phyloP scores from a whole-genome alignment of 2,329 filamentous ascomycete genomes.

The Pseudocercospora eumusae region DNA sequence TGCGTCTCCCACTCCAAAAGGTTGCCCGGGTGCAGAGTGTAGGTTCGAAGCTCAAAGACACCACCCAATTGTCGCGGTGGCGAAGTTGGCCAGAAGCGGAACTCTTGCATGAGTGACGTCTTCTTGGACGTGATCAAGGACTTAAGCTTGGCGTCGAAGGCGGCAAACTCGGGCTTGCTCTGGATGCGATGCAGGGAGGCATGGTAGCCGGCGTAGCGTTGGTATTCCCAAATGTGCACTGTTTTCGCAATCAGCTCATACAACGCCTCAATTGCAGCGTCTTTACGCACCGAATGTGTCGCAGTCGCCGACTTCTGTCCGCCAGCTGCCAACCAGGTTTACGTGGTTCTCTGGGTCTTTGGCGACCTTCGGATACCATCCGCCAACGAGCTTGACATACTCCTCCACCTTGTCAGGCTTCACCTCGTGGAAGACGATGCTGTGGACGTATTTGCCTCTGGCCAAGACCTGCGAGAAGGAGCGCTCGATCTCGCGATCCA shows the following conservation, averaged over 20 bases:
- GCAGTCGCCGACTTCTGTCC: conserved; percentile 94
- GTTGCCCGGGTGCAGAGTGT: conserved; percentile 93
- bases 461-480: conserved; percentile 95
- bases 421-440: conserved; percentile 94
- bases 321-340: conserved; percentile 95
- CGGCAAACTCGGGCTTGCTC: conserved; percentile 76
- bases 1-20: conserved; percentile 98
- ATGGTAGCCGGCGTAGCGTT: conserved; percentile 95
- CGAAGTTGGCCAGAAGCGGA: conserved; percentile 98
- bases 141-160: conserved; percentile 82
- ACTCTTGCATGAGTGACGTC: conserved; percentile 96
- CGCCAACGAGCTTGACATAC: conserved; percentile 84
- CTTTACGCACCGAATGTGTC: conserved; percentile 80
- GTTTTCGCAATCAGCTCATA: conserved; percentile 9
- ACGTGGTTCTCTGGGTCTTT: conserved; percentile 85
- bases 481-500: conserved; percentile 93
- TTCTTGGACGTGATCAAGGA: conserved; percentile 80
- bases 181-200: conserved; percentile 84
- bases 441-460: conserved; percentile 96
- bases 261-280: neutral
- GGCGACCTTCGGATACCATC: conserved; percentile 91
- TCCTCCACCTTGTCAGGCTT: conserved; percentile 95
- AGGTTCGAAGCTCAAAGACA: conserved; percentile 92
- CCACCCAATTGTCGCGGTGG: conserved; percentile 86
- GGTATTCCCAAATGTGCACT: conserved; percentile 99